phyloP scores from a whole-genome alignment of 768 basidiomycete genomes.

The Trametes sanguinea region DNA sequence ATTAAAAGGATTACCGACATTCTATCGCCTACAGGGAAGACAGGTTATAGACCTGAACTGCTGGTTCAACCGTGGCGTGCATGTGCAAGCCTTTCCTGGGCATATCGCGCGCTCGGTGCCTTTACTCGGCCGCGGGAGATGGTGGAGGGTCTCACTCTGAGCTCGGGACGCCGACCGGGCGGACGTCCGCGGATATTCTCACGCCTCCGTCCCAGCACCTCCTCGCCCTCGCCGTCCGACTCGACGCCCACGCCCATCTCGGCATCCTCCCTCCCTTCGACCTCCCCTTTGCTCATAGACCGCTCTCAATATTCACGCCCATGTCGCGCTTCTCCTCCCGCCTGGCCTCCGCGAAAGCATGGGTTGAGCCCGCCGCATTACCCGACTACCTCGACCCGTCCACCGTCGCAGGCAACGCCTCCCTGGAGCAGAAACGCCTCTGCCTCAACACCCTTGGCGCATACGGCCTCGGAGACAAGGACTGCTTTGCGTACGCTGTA shows the following conservation, averaged over 20 bases:
- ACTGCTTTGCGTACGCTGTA: conserved; percentile 62
- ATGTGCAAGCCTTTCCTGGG: too few species aligned
- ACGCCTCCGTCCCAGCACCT: neutral
- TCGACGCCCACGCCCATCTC: neutral
- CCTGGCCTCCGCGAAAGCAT: conserved; percentile 34
- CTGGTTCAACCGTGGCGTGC: too few species aligned
- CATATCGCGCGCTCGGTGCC: too few species aligned
- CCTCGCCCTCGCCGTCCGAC: neutral
- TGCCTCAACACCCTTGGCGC: conserved; percentile 65
- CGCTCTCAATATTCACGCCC: neutral
- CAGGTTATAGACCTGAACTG: too few species aligned
- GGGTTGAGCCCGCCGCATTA: conserved; percentile 67
- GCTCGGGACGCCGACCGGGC: neutral
- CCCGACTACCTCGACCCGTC: conserved; percentile 61
- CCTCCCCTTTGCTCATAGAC: too few species aligned
- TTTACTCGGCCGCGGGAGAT: too few species aligned
- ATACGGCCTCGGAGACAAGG: conserved; percentile 69
- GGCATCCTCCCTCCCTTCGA: neutral
- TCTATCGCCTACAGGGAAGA: too few species aligned
- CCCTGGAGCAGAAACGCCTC: conserved; percentile 64
- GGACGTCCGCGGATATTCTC: too few species aligned
- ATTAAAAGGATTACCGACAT: too few species aligned
- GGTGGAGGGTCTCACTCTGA: neutral
- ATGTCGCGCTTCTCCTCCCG: conserved; percentile 20
- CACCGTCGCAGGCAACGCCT: conserved; percentile 62